Conservation (phyloP, 192 early-diverging fungal genomes). For the Rhizophagus sp. region DNA sequence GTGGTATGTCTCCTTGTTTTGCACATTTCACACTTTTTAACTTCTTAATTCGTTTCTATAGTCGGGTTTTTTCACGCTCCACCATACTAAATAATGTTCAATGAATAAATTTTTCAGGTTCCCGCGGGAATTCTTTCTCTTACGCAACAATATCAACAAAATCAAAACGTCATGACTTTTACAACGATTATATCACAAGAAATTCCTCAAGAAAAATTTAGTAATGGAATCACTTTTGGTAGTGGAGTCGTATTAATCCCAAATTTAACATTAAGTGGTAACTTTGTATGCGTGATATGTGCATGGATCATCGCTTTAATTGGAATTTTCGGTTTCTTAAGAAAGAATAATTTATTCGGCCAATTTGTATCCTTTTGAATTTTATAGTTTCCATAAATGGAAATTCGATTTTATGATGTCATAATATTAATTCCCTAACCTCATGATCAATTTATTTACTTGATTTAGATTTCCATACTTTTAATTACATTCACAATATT, state of each 20-base stretch:
- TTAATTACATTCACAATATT: background rate
- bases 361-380: slow-evolving; percentile 23
- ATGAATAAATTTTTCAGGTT: background rate
- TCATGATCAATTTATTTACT: background rate
- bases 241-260: slow-evolving; percentile 2
- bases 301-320: slow-evolving; percentile 12
- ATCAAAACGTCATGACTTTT: background rate
- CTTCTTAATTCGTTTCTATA: background rate
- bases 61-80: background rate
- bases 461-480: background rate
- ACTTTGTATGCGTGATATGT: slow-evolving; percentile 7
- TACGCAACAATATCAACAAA: background rate
- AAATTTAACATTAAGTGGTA: background rate
- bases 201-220: background rate
- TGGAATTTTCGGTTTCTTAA: slow-evolving; percentile 12
- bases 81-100: background rate
- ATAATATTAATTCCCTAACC: background rate
- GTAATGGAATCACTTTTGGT: background rate
- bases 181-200: slow-evolving; percentile 11
- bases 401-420: slow-evolving; percentile 1
- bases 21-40: background rate
- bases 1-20: background rate
- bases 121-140: slow-evolving; percentile 9
- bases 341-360: slow-evolving; percentile 10
- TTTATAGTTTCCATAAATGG: background rate